Percentiles rank a stretch among this genome's conserved stretches.
Evolutionary conservation across 306 rosid species (phyloP).

Genomic region (Malus orientalis): DNA sequence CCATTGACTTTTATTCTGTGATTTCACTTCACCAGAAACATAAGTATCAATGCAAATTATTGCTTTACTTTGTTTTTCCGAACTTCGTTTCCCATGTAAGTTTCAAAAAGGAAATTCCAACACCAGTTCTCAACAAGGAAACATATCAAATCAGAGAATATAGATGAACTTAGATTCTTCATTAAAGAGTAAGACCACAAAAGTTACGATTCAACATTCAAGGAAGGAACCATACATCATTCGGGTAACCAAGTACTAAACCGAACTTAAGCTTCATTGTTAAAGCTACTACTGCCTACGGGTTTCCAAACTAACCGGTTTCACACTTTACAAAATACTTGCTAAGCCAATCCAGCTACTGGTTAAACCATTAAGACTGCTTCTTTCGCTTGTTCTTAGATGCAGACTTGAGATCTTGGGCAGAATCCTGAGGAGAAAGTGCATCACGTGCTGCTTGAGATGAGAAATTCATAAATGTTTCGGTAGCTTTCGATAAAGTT

Average conservation of each 20-base stretch:
- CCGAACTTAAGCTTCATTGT: not conserved
- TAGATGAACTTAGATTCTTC: not conserved
- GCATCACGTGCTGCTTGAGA: slow-evolving; percentile 28
- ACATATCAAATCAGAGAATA: not conserved
- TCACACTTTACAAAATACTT: not conserved
- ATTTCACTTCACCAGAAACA: not conserved
- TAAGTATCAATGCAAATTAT: too few relatives aligned
- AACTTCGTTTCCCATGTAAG: too few relatives aligned
- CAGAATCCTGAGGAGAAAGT: slow-evolving; percentile 1
- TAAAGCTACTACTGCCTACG: not conserved
- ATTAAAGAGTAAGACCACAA: not conserved
- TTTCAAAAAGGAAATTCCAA: too few relatives aligned
- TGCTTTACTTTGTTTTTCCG: too few relatives aligned
- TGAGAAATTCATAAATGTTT: slow-evolving; percentile 32
- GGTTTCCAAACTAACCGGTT: not conserved
- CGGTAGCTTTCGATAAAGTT: slow-evolving; percentile 43
- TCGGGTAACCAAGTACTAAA: not conserved
- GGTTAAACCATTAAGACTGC: not conserved
- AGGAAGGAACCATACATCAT: not conserved
- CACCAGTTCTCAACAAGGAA: not conserved
- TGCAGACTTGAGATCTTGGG: not conserved
- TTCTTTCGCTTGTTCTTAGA: slow-evolving; percentile 29
- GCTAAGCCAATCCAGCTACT: not conserved
- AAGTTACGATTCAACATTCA: not conserved
- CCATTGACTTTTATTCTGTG: not conserved